Evolutionary conservation across 257 asterid species (phyloP).

Genomic region (Lavandula angustifolia): DNA sequence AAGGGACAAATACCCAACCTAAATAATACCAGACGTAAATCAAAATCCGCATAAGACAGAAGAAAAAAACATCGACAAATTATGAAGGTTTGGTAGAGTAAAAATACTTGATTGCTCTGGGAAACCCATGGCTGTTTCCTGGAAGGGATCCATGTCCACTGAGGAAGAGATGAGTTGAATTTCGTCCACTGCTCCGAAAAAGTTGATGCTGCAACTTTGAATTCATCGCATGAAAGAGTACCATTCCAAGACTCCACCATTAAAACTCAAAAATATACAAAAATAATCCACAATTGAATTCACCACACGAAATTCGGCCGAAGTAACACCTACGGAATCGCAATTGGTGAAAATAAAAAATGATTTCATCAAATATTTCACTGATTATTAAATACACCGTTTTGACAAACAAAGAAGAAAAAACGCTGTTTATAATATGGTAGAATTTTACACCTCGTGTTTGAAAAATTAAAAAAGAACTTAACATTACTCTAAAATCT

Average conservation of each 20-base stretch:
- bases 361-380: no score
- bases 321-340: background rate
- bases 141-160: conserved; percentile 65
- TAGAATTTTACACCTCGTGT: no score
- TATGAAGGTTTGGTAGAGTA: background rate
- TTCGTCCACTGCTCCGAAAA: conserved; percentile 64
- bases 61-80: conserved; percentile 8
- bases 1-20: conserved; percentile 69
- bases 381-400: no score
- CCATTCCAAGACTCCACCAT: conserved; percentile 55
- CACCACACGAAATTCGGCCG: no score
- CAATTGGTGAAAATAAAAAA: no score
- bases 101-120: conserved; percentile 36
- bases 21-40: conserved; percentile 7
- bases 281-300: background rate
- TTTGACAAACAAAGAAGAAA: no score
- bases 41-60: conserved; percentile 4
- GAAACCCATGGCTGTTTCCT: conserved; percentile 48
- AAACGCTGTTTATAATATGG: no score
- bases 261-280: background rate
- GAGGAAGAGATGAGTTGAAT: conserved; percentile 62
- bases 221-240: conserved; percentile 55
- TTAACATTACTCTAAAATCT: no score
- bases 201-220: conserved; percentile 54
- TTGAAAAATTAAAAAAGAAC: no score